Percentiles rank a stretch among this genome's conserved stretches.
phyloP scores from a whole-genome alignment of 345 rosid genomes.

The Theobroma cacao region DNA sequence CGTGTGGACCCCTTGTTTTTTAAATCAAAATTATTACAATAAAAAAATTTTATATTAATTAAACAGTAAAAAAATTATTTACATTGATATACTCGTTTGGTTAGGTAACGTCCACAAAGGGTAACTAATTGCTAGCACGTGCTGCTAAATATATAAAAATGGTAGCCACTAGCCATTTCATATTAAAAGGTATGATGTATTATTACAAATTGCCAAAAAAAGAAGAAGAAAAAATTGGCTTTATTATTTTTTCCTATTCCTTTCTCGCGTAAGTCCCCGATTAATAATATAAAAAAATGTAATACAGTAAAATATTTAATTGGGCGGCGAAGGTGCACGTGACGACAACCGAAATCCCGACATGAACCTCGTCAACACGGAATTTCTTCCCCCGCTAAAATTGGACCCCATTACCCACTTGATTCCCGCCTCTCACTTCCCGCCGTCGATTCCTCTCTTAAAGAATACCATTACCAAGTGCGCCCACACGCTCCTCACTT shows the following conservation, averaged over 20 bases:
- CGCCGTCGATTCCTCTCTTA: slow-evolving; percentile 44
- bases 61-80: too few species aligned
- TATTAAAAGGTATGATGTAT: too few species aligned
- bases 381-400: slow-evolving; percentile 12
- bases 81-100: background rate
- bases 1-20: slow-evolving; percentile 43
- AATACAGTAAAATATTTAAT: background rate
- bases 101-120: background rate
- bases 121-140: background rate
- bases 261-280: too few species aligned
- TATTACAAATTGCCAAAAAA: too few species aligned
- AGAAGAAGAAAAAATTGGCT: background rate
- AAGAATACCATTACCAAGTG: too few species aligned
- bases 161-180: background rate
- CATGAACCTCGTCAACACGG: slow-evolving; percentile 62
- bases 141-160: background rate
- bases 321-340: slow-evolving; percentile 52
- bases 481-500: background rate
- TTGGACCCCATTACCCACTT: background rate
- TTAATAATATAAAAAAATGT: background rate
- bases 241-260: too few species aligned
- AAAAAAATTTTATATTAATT: too few species aligned
- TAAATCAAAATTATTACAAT: background rate
- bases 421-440: slow-evolving; percentile 1
- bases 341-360: slow-evolving; percentile 56